A percentile compares a stretch with the other conserved stretches of the same genome.
Evolutionary conservation across 305 asterid species (phyloP).

Genomic region (Solanum hybrid): DNA sequence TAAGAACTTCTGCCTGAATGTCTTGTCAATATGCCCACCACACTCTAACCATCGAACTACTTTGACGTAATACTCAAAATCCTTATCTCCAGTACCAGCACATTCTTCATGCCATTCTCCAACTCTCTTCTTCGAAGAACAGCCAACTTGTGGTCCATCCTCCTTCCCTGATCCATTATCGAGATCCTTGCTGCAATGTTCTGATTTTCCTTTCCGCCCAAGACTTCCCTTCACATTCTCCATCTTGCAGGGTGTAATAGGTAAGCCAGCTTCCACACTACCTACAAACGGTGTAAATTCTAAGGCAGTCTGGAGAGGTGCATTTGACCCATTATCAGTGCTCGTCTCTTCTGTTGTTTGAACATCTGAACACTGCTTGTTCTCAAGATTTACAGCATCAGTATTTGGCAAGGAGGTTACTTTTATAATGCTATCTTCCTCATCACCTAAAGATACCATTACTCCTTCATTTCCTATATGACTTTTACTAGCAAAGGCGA

Average conservation of each 20-base stretch:
- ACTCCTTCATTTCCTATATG: slow-evolving; percentile 24
- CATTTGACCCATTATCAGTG: slow-evolving; percentile 40
- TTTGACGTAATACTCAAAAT: slow-evolving; percentile 68
- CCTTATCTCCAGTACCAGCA: slow-evolving; percentile 47
- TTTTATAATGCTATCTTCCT: slow-evolving; percentile 29
- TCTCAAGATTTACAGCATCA: slow-evolving; percentile 16
- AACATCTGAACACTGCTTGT: slow-evolving; percentile 21
- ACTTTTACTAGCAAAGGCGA: slow-evolving; percentile 14
- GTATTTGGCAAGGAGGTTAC: slow-evolving; percentile 12
- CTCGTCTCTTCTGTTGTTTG: slow-evolving; percentile 36
- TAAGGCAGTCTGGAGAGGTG: slow-evolving; percentile 27
- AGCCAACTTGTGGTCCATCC: slow-evolving; percentile 58
- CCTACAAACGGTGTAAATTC: slow-evolving; percentile 32
- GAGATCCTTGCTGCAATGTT: slow-evolving; percentile 22
- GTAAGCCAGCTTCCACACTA: slow-evolving; percentile 29
- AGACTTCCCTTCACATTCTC: slow-evolving; percentile 39
- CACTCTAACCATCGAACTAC: slow-evolving; percentile 78
- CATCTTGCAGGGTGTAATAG: slow-evolving; percentile 57
- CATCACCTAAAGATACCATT: slow-evolving; percentile 27
- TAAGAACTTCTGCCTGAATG: slow-evolving; percentile 68
- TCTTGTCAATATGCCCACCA: slow-evolving; percentile 54
- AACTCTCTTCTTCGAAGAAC: slow-evolving; percentile 64
- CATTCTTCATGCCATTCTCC: slow-evolving; percentile 43
- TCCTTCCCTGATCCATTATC: slow-evolving; percentile 28
- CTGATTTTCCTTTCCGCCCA: slow-evolving; percentile 31